Evolutionary conservation across 306 rosid species (phyloP).

Genomic region (Ammopiptanthus mongolicus): DNA sequence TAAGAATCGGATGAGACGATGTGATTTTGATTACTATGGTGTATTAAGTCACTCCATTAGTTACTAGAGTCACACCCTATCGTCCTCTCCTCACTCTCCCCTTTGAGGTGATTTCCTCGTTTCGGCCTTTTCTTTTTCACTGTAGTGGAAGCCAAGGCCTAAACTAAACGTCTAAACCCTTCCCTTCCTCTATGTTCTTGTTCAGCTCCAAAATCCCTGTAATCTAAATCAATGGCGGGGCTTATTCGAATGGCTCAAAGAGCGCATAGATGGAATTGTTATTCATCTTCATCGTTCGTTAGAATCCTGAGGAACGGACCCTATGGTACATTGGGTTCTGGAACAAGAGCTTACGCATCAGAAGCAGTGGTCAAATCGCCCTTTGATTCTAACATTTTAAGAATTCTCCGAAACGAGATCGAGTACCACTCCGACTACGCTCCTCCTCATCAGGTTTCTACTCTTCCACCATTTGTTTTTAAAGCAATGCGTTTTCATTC

Average conservation of each 20-base stretch:
- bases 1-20: too few species aligned
- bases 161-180: conserved; percentile 7
- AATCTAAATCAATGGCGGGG: conserved; percentile 38
- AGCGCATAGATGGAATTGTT: background rate
- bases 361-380: conserved; percentile 53
- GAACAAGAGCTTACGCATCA: conserved; percentile 20
- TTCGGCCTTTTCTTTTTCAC: background rate
- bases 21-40: too few species aligned
- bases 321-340: background rate
- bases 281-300: background rate
- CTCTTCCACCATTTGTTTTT: background rate
- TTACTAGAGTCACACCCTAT: too few species aligned
- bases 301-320: background rate
- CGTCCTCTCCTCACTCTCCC: too few species aligned
- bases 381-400: conserved; percentile 55
- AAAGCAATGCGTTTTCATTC: too few species aligned
- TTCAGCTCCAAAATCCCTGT: background rate
- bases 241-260: conserved; percentile 39
- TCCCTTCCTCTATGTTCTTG: background rate
- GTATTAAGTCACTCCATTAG: too few species aligned
- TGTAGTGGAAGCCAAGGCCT: background rate
- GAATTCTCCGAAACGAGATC: conserved; percentile 63
- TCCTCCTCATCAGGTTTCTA: conserved; percentile 67
- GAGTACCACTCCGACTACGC: conserved; percentile 52
- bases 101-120: too few species aligned